phyloP scores from a whole-genome alignment of 768 basidiomycete genomes.

The Lentinula detonsa region DNA sequence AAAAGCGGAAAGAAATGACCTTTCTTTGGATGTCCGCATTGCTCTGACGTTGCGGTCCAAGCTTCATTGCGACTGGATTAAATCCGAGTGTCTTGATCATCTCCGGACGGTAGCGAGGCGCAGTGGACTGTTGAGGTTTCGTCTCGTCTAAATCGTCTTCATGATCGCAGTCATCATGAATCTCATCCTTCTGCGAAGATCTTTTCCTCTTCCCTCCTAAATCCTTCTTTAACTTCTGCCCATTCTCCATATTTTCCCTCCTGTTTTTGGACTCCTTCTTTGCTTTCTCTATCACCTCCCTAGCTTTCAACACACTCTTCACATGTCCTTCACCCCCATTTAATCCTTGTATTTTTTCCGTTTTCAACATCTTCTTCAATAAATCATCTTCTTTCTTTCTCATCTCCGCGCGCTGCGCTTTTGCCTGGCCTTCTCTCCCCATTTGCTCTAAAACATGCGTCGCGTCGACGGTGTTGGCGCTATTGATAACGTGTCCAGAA shows the following conservation, averaged over 20 bases:
- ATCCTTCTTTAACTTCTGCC: constrained; percentile 11
- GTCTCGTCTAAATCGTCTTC: constrained; percentile 2
- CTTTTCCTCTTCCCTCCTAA: constrained; percentile 19
- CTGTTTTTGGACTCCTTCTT: constrained; percentile 11
- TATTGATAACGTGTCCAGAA: constrained; percentile 69
- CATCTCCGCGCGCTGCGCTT: constrained; percentile 55
- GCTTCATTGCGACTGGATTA: constrained; percentile 58
- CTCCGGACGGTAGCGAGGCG: constrained; percentile 45
- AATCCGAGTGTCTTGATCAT: constrained; percentile 74
- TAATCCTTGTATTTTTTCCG: not conserved
- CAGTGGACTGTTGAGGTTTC: constrained; percentile 16
- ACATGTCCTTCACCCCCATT: constrained; percentile 63
- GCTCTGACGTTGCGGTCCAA: constrained; percentile 31
- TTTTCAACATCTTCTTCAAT: constrained; percentile 48
- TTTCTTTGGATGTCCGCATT: constrained; percentile 46
- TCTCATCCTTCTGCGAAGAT: constrained; percentile 15
- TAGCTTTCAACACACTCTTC: constrained; percentile 55
- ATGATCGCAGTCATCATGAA: constrained; percentile 10
- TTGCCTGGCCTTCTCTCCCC: constrained; percentile 77
- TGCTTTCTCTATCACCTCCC: constrained; percentile 33
- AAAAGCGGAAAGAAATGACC: constrained; percentile 29
- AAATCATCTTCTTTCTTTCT: constrained; percentile 55
- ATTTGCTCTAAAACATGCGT: constrained; percentile 63
- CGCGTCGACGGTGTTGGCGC: constrained; percentile 24
- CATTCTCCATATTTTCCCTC: constrained; percentile 12